Evolutionary conservation across 2,329 filamentous ascomycete species (phyloP).

Genomic region (Lanzia echinophila): DNA sequence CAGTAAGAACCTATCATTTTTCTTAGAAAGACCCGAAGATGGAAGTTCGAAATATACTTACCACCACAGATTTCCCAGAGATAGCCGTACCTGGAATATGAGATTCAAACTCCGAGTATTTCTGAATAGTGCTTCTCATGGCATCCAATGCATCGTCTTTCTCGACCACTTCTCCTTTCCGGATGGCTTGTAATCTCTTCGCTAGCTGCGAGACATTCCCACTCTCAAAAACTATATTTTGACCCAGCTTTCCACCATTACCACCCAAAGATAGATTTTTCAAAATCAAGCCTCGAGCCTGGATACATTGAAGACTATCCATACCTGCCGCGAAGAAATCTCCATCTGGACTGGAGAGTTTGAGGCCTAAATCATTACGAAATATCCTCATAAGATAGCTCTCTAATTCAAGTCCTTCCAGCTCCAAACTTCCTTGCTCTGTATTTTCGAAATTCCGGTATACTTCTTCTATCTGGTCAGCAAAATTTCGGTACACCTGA

Average conservation of each 20-base stretch:
- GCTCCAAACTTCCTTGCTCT: conserved; percentile 11
- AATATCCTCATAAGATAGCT: conserved; percentile 24
- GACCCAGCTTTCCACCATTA: conserved; percentile 34
- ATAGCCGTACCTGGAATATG: not conserved
- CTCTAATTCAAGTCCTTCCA: conserved; percentile 28
- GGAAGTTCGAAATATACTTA: not conserved
- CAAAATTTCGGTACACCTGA: conserved; percentile 40
- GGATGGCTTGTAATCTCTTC: conserved; percentile 37
- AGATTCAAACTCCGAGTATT: conserved; percentile 34
- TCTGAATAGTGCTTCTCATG: conserved; percentile 40
- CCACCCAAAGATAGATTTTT: conserved; percentile 43
- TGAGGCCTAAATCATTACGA: conserved; percentile 3
- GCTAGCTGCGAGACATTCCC: conserved; percentile 42
- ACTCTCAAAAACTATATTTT: conserved; percentile 54
- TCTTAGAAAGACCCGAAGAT: not conserved
- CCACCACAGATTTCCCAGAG: not conserved
- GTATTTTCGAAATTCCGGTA: conserved; percentile 29
- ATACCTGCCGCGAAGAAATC: conserved; percentile 53
- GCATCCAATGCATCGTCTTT: conserved; percentile 27
- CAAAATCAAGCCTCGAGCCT: conserved; percentile 44
- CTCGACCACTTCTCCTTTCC: conserved; percentile 10
- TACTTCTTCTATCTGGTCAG: conserved; percentile 35
- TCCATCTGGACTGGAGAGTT: conserved; percentile 23
- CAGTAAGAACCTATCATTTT: conserved; percentile 44
- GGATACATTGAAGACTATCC: conserved; percentile 51